Evolutionary conservation across 331 rosid genomes (phyloP).

Genomic region (Spiraea crenata): DNA sequence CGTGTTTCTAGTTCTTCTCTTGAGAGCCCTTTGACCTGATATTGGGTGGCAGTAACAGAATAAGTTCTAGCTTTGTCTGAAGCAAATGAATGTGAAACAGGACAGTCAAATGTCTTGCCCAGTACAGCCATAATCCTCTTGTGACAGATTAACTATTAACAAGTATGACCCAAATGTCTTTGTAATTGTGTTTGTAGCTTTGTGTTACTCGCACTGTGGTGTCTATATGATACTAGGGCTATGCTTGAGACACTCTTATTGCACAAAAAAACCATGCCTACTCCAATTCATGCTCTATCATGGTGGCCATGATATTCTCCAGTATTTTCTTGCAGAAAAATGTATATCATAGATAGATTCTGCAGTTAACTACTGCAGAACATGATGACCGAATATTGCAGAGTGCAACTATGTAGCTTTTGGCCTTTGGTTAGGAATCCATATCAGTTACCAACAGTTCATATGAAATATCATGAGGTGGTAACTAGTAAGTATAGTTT

Average conservation of each 20-base stretch:
- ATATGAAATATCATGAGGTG: neutral
- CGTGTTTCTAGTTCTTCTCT: constrained; percentile 64
- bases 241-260: neutral
- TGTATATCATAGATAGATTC: neutral
- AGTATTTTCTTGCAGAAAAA: neutral
- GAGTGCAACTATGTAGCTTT: neutral
- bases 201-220: neutral
- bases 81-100: too few relatives aligned
- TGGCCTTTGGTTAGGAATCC: neutral
- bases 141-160: neutral
- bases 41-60: constrained; percentile 12
- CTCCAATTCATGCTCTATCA: constrained; percentile 4
- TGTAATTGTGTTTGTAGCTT: neutral
- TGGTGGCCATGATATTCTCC: neutral
- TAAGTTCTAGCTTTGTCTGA: neutral
- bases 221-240: neutral
- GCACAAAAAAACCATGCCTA: neutral
- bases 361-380: neutral
- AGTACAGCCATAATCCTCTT: neutral
- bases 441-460: neutral
- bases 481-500: neutral
- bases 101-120: too few relatives aligned
- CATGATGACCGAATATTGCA: neutral
- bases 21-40: constrained; percentile 75
- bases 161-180: neutral